Conservation (phyloP, 495 filamentous ascomycete genomes). For the Aspergillus leporis region DNA sequence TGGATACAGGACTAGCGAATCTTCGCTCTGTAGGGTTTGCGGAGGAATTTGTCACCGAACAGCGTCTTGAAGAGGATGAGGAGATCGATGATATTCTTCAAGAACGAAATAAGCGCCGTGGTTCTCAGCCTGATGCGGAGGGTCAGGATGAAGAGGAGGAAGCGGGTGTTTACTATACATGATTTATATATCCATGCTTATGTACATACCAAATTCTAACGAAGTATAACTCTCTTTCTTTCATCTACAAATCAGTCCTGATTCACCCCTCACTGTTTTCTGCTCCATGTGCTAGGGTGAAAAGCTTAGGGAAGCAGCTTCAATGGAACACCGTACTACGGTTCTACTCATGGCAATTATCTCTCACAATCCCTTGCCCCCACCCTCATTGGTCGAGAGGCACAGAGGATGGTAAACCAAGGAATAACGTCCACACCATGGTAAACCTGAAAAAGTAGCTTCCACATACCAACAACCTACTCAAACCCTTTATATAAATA, state of each 20-base stretch:
- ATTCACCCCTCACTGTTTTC: too few relatives aligned
- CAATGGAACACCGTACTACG: too few relatives aligned
- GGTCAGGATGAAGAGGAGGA: neutral
- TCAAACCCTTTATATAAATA: neutral
- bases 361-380: too few relatives aligned
- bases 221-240: too few relatives aligned
- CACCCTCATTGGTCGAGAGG: too few relatives aligned
- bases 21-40: conserved; percentile 26
- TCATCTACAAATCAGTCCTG: too few relatives aligned
- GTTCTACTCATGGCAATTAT: too few relatives aligned
- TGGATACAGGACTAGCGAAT: conserved; percentile 25
- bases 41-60: conserved; percentile 19
- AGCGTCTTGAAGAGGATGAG: conserved; percentile 23
- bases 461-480: neutral
- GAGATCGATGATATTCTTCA: conserved; percentile 28
- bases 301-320: too few relatives aligned
- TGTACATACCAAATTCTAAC: neutral
- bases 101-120: conserved; percentile 9
- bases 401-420: too few relatives aligned
- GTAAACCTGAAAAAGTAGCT: too few relatives aligned
- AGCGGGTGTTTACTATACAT: conserved; percentile 25
- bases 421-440: too few relatives aligned
- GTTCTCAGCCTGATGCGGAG: conserved; percentile 1
- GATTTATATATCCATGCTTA: neutral
- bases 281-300: too few relatives aligned